Conservation (phyloP, 208 protist genomes). For the Trypanosoma avium region DNA sequence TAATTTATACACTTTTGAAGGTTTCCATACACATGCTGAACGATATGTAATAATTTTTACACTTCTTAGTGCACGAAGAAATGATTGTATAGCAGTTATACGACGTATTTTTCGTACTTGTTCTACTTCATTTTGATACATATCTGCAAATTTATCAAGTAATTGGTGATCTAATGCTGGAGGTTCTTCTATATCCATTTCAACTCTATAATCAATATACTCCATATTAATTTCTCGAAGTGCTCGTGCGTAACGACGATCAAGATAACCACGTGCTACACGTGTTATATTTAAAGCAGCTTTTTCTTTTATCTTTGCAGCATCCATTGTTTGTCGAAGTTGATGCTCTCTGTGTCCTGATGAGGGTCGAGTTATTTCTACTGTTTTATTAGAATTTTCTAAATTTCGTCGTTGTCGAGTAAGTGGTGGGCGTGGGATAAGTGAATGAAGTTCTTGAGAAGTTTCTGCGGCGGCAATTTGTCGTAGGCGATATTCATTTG, state of each 20-base stretch:
- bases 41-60: background rate
- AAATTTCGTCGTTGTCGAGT: background rate
- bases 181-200: constrained; percentile 16
- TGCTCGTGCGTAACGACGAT: constrained; percentile 28
- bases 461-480: constrained; percentile 43
- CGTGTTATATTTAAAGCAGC: constrained; percentile 63
- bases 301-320: constrained; percentile 35
- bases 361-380: no score
- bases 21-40: no score
- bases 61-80: constrained; percentile 15
- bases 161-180: constrained; percentile 17
- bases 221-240: constrained; percentile 1
- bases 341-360: constrained; percentile 10
- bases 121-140: background rate
- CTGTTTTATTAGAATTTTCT: no score
- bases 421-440: constrained; percentile 20
- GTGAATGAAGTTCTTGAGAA: constrained; percentile 28
- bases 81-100: constrained; percentile 7
- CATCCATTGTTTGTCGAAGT: constrained; percentile 27
- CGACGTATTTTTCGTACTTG: background rate
- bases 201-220: constrained; percentile 27
- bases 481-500: constrained; percentile 45
- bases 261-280: constrained; percentile 55
- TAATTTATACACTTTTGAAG: background rate
- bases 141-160: constrained; percentile 6